Percentiles rank a stretch among this genome's conserved stretches.
Evolutionary conservation across 2,329 filamentous ascomycete species (phyloP).

Genomic region (Cladosporium phlei): DNA sequence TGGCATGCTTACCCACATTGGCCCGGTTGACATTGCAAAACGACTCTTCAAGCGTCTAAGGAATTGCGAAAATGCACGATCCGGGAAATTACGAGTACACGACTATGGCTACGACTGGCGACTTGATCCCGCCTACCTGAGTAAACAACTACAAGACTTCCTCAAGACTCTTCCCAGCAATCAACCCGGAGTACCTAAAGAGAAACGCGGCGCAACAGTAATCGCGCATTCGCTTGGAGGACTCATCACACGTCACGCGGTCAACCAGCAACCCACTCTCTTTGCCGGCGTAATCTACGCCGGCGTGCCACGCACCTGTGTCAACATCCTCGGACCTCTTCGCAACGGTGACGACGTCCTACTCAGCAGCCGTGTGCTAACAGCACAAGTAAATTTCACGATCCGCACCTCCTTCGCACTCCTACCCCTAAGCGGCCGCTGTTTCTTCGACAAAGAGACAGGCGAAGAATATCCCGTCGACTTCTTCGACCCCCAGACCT

Average conservation of each 20-base stretch:
- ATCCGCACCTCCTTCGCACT: slow-evolving; percentile 81
- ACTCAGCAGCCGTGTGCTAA: slow-evolving; percentile 81
- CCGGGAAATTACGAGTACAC: slow-evolving; percentile 70
- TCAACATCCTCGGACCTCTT: slow-evolving; percentile 86
- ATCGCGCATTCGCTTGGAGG: slow-evolving; percentile 86
- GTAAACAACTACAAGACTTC: slow-evolving; percentile 65
- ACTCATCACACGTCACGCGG: slow-evolving; percentile 78
- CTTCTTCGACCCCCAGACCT: slow-evolving; percentile 74
- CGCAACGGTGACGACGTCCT: slow-evolving; percentile 90
- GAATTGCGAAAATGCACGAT: slow-evolving; percentile 66
- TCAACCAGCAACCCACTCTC: slow-evolving; percentile 78
- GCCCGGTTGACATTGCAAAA: slow-evolving; percentile 82
- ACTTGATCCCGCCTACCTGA: slow-evolving; percentile 72
- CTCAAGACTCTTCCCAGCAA: slow-evolving; percentile 73
- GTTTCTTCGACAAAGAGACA: slow-evolving; percentile 79
- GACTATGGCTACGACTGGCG: slow-evolving; percentile 97
- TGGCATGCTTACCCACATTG: slow-evolving; percentile 87
- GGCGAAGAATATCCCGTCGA: slow-evolving; percentile 76
- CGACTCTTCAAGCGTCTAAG: slow-evolving; percentile 73
- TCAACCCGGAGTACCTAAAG: slow-evolving; percentile 47
- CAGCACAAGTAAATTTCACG: slow-evolving; percentile 88
- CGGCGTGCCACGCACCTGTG: slow-evolving; percentile 76
- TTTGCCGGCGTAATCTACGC: slow-evolving; percentile 84
- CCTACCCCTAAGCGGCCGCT: slow-evolving; percentile 78
- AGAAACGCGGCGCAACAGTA: slow-evolving; percentile 67